Conservation (phyloP, 345 rosid species). For the Aquilaria yunnanensis region DNA sequence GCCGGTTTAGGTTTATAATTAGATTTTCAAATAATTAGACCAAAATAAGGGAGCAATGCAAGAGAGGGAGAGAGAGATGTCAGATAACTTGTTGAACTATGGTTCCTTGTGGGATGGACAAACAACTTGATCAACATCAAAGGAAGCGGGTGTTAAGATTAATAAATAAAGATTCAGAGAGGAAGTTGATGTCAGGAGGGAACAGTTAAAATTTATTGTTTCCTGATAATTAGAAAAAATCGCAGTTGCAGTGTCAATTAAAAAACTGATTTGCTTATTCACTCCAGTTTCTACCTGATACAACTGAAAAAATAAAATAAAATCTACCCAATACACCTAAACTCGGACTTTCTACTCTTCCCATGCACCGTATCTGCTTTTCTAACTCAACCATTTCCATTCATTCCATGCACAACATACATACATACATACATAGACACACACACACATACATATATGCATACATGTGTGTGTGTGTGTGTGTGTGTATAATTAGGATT, state of each 20-base stretch:
- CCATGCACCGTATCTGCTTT: slow-evolving; percentile 31
- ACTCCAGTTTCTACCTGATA: slow-evolving; percentile 67
- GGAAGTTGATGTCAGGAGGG: slow-evolving; percentile 30
- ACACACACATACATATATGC: neutral
- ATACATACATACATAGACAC: neutral
- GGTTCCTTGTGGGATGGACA: slow-evolving; percentile 52
- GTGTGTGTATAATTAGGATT: too few relatives aligned
- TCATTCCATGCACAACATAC: slow-evolving; percentile 21
- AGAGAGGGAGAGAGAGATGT: slow-evolving; percentile 1
- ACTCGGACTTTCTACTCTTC: slow-evolving; percentile 39
- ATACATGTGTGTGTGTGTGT: too few relatives aligned
- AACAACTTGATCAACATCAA: neutral
- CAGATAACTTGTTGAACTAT: slow-evolving; percentile 43
- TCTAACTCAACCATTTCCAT: slow-evolving; percentile 1
- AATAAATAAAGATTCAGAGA: slow-evolving; percentile 17
- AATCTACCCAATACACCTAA: too few relatives aligned
- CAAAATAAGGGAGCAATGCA: too few relatives aligned
- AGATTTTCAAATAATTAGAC: too few relatives aligned
- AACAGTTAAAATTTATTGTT: slow-evolving; percentile 1
- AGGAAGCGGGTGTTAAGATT: slow-evolving; percentile 20
- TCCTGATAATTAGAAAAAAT: slow-evolving; percentile 15
- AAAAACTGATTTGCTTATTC: slow-evolving; percentile 68
- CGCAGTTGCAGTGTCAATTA: slow-evolving; percentile 37
- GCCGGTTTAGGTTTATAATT: too few relatives aligned
- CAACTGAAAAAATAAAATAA: slow-evolving; percentile 26